phyloP scores from a whole-genome alignment of 352 stramenopile species.

The Globisporangium emineosum region DNA sequence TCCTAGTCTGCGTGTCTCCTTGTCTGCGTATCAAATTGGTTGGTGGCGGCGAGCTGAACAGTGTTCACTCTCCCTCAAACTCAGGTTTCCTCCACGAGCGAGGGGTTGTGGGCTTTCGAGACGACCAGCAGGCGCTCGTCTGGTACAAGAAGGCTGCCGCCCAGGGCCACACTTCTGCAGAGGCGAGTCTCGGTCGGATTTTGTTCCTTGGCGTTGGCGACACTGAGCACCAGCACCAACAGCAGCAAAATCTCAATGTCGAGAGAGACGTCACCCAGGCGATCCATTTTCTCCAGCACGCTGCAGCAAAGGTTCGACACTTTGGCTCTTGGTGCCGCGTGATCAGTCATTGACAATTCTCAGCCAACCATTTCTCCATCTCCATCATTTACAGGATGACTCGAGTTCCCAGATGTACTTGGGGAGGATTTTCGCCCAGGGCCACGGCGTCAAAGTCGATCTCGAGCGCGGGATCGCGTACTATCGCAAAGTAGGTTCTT shows the following conservation, averaged over 20 bases:
- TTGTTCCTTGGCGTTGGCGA: conserved; percentile 24
- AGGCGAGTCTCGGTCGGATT: conserved; percentile 49
- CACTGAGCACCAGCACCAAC: neutral
- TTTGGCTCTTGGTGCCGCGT: neutral
- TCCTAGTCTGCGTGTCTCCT: neutral
- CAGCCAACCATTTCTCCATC: neutral
- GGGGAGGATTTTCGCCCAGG: conserved; percentile 42
- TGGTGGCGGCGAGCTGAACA: neutral
- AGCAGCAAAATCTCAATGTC: neutral
- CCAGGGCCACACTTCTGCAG: conserved; percentile 39
- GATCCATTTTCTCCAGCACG: conserved; percentile 66
- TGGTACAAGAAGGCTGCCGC: conserved; percentile 64
- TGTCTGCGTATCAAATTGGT: neutral
- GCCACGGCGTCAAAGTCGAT: conserved; percentile 50
- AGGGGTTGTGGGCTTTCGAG: conserved; percentile 19
- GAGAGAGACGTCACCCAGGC: conserved; percentile 41
- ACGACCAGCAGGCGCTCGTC: conserved; percentile 24
- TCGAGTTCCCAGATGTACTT: conserved; percentile 43
- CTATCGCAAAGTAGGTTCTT: conserved; percentile 34
- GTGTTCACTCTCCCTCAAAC: neutral
- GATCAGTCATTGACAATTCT: neutral
- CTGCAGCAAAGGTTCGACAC: conserved; percentile 37
- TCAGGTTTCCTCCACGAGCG: conserved; percentile 36
- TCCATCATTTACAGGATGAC: conserved; percentile 25
- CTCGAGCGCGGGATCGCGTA: conserved; percentile 51